These are phyloP conservation scores for Saturnispora dispora DNA, from an alignment of 805 yeast species.

Conservation along the genomic window DNA sequence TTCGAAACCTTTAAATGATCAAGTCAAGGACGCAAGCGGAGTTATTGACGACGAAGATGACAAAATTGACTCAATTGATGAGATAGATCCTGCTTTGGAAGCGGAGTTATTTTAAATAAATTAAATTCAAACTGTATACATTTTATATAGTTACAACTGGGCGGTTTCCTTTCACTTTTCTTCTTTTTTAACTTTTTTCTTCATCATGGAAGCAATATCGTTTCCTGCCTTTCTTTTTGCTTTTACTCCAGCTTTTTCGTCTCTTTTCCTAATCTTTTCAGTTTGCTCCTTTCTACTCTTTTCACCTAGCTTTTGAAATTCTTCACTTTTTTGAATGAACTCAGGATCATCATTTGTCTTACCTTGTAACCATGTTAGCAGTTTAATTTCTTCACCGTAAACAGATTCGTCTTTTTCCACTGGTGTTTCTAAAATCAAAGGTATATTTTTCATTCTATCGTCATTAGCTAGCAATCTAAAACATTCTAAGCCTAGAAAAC, in stretches of 20 bases:
- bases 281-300: slow-evolving; percentile 62
- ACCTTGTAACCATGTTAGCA: slow-evolving; percentile 74
- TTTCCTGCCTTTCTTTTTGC: slow-evolving; percentile 13
- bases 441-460: slow-evolving; percentile 51
- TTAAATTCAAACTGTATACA: not conserved
- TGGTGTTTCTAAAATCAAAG: slow-evolving; percentile 86
- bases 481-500: slow-evolving; percentile 80
- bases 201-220: slow-evolving; percentile 21
- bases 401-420: slow-evolving; percentile 50
- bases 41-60: slow-evolving; percentile 1
- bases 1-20: slow-evolving; percentile 24
- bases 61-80: slow-evolving; percentile 4
- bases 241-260: slow-evolving; percentile 21
- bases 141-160: slow-evolving; percentile 1
- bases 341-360: slow-evolving; percentile 45
- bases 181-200: slow-evolving; percentile 15
- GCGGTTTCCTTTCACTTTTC: not conserved
- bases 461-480: slow-evolving; percentile 73
- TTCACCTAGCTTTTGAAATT: slow-evolving; percentile 51
- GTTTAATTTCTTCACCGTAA: slow-evolving; percentile 75
- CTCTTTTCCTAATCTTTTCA: slow-evolving; percentile 53
- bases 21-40: slow-evolving; percentile 15
- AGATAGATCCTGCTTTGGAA: slow-evolving; percentile 3
- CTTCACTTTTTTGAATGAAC: slow-evolving; percentile 37
- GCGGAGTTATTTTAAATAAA: slow-evolving; percentile 1